phyloP scores from a whole-genome alignment of 2,329 filamentous ascomycete species.

The Furcasterigmium furcatum region DNA sequence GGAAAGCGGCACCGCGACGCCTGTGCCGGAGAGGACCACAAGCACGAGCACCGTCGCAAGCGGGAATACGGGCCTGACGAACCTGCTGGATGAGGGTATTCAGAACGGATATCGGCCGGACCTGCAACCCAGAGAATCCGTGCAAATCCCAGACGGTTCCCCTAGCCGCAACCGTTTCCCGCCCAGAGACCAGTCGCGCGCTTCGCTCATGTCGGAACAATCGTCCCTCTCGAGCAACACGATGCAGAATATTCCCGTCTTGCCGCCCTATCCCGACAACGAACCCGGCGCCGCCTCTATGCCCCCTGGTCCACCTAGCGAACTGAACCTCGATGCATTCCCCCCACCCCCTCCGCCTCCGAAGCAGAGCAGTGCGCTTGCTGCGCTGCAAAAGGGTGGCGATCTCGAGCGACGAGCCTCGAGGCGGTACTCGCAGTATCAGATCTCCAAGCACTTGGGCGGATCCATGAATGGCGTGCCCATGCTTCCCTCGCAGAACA shows the following conservation, averaged over 20 bases:
- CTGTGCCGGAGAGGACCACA: conserved; percentile 45
- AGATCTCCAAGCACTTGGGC: conserved; percentile 92
- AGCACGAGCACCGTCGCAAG: conserved; percentile 59
- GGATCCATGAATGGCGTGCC: conserved; percentile 78
- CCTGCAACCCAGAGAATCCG: conserved; percentile 15
- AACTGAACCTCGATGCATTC: conserved; percentile 61
- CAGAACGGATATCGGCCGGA: conserved; percentile 47
- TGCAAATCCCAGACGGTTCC: conserved; percentile 24
- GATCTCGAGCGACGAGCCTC: conserved; percentile 92
- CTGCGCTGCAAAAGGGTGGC: conserved; percentile 85
- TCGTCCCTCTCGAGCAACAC: conserved; percentile 71
- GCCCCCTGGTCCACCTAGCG: conserved; percentile 26
- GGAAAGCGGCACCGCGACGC: conserved; percentile 37
- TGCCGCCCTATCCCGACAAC: conserved; percentile 63
- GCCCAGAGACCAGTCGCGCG: conserved; percentile 48
- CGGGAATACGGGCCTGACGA: conserved; percentile 54
- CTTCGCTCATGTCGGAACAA: conserved; percentile 52
- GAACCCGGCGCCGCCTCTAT: not conserved
- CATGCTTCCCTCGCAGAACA: conserved; percentile 79
- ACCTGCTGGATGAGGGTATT: conserved; percentile 56
- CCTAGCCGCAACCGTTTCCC: conserved; percentile 43
- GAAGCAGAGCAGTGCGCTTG: conserved; percentile 84
- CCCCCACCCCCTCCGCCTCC: conserved; percentile 67
- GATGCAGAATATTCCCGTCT: conserved; percentile 72
- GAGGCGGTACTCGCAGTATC: conserved; percentile 90